These are phyloP conservation scores for Kwoniella dejecticola DNA, from an alignment of 768 basidiomycete species.

Conservation along the genomic window DNA sequence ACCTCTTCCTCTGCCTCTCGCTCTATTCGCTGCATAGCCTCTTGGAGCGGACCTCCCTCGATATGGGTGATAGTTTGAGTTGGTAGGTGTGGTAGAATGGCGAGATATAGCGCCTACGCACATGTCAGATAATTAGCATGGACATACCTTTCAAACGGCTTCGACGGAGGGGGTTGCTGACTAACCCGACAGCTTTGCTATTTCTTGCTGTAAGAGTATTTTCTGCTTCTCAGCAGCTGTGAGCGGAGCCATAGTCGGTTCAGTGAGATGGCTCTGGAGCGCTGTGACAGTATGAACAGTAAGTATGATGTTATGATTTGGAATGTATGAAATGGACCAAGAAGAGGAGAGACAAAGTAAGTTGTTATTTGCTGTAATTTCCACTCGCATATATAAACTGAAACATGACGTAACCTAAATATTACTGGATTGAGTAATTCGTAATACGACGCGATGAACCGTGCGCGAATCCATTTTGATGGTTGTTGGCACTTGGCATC, in stretches of 20 bases:
- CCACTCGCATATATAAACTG: no score
- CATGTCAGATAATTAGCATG: no score
- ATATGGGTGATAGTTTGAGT: slow-evolving; percentile 34
- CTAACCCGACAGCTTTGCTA: slow-evolving; percentile 53
- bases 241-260: slow-evolving; percentile 22
- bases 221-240: slow-evolving; percentile 46
- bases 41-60: slow-evolving; percentile 17
- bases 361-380: no score
- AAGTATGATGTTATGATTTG: slow-evolving; percentile 2
- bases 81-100: slow-evolving; percentile 24
- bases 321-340: no score
- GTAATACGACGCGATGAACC: no score
- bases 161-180: neutral
- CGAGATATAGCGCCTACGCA: slow-evolving; percentile 41
- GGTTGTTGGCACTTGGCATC: no score
- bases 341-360: no score
- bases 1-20: slow-evolving; percentile 26
- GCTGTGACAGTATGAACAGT: neutral
- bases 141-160: no score
- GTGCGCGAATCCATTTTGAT: no score
- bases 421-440: no score
- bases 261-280: neutral
- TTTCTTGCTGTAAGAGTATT: slow-evolving; percentile 49
- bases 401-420: no score
- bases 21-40: slow-evolving; percentile 11